phyloP scores from a whole-genome alignment of 139 green algal genomes.

The Ettlia oleoabundans region DNA sequence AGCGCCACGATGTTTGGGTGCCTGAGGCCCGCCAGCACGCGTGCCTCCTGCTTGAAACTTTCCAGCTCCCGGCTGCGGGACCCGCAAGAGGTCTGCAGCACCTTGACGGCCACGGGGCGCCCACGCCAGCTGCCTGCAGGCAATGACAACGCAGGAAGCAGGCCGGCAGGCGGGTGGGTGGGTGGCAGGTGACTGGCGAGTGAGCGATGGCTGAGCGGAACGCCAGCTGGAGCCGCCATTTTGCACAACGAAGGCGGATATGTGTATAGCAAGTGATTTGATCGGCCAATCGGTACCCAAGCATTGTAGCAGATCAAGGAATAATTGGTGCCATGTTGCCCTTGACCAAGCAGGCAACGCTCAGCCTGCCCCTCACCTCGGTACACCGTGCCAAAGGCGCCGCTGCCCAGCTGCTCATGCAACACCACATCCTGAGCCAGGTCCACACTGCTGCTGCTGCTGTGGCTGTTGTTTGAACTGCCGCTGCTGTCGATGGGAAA shows the following conservation, averaged over 20 bases:
- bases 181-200: background rate
- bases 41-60: slow-evolving; percentile 52
- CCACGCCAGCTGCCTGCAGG: slow-evolving; percentile 46
- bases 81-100: slow-evolving; percentile 59
- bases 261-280: background rate
- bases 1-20: slow-evolving; percentile 70
- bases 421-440: slow-evolving; percentile 66
- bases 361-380: slow-evolving; percentile 3
- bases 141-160: too few relatives aligned
- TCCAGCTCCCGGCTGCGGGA: slow-evolving; percentile 34
- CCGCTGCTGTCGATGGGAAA: background rate
- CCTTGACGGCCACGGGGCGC: slow-evolving; percentile 69
- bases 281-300: background rate
- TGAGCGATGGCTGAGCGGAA: background rate
- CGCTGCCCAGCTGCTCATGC: slow-evolving; percentile 63
- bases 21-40: slow-evolving; percentile 54
- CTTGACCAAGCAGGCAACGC: background rate
- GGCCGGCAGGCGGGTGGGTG: background rate
- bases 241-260: too few relatives aligned
- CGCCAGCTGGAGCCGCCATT: background rate
- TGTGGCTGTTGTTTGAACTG: too few relatives aligned
- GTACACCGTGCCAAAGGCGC: slow-evolving; percentile 73
- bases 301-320: too few relatives aligned
- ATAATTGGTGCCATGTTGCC: too few relatives aligned
- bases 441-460: slow-evolving; percentile 47